phyloP scores from a whole-genome alignment of 345 rosid genomes.

The Odontarrhena argentea region DNA sequence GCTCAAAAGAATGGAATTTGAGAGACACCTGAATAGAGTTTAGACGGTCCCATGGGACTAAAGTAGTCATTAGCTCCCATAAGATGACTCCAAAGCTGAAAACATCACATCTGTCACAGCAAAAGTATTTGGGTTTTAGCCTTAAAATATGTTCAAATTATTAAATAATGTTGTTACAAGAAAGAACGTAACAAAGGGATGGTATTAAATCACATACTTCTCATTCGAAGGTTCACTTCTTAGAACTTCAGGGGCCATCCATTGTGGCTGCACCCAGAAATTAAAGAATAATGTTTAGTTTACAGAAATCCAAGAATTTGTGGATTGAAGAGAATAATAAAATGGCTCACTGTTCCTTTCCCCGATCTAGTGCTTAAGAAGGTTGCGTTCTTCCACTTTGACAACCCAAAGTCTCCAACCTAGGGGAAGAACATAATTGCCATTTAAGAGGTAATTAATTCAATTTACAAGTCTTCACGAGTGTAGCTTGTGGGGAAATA shows the following conservation, averaged over 20 bases:
- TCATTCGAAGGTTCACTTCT: slow-evolving; percentile 88
- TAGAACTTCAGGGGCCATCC: slow-evolving; percentile 99
- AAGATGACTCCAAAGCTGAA: slow-evolving; percentile 81
- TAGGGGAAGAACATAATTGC: slow-evolving; percentile 24
- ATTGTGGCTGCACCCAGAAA: slow-evolving; percentile 69
- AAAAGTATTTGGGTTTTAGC: background rate
- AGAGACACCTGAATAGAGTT: slow-evolving; percentile 67
- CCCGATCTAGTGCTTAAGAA: slow-evolving; percentile 75
- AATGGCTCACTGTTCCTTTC: slow-evolving; percentile 70
- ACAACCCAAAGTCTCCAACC: slow-evolving; percentile 97
- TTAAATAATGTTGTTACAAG: background rate
- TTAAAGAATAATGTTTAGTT: background rate
- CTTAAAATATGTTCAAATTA: background rate
- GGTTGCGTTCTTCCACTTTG: slow-evolving; percentile 80
- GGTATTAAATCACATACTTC: slow-evolving; percentile 47
- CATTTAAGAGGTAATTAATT: background rate
- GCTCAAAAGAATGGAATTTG: background rate
- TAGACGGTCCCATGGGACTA: slow-evolving; percentile 78
- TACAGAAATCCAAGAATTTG: background rate
- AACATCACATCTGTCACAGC: slow-evolving; percentile 72
- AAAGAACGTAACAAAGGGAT: background rate
- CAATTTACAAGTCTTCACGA: background rate
- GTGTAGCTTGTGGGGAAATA: background rate
- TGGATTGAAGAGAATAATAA: background rate
- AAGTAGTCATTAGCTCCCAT: slow-evolving; percentile 83